These are phyloP conservation scores for Colletotrichum tamarilloi DNA, from an alignment of 2,329 filamentous ascomycete species.

Conservation along the genomic window DNA sequence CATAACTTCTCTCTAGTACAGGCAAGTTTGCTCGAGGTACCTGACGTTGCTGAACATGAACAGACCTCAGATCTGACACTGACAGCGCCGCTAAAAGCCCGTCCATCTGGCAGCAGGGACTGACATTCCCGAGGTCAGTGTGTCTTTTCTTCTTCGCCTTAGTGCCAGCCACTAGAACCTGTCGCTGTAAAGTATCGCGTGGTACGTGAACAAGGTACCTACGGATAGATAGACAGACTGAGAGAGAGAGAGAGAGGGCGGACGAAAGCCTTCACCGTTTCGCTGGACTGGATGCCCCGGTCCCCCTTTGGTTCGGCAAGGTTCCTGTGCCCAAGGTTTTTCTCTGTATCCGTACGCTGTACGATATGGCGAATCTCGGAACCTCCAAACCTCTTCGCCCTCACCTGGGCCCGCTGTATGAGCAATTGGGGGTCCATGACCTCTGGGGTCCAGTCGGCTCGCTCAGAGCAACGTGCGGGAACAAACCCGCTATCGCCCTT, in stretches of 20 bases:
- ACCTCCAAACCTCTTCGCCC: background rate
- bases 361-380: background rate
- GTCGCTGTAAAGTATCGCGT: background rate
- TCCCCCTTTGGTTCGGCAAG: background rate
- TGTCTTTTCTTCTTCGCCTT: background rate
- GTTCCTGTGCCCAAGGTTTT: background rate
- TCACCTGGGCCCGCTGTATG: background rate
- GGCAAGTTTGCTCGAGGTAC: background rate
- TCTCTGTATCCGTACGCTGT: background rate
- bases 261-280: background rate
- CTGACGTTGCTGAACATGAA: background rate
- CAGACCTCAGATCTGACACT: constrained; percentile 8
- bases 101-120: background rate
- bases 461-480: constrained; percentile 1
- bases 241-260: background rate
- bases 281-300: background rate
- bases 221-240: background rate
- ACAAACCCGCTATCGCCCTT: background rate
- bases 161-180: background rate
- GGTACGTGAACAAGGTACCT: background rate
- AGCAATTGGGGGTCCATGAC: constrained; percentile 14
- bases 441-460: constrained; percentile 11
- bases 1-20: no score
- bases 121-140: background rate
- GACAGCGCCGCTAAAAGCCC: constrained; percentile 9